Percentiles rank a stretch among this genome's conserved stretches.
These are phyloP conservation scores for Trichoderma sp. DNA, from an alignment of 2,329 filamentous ascomycete species.

Conservation along the genomic window DNA sequence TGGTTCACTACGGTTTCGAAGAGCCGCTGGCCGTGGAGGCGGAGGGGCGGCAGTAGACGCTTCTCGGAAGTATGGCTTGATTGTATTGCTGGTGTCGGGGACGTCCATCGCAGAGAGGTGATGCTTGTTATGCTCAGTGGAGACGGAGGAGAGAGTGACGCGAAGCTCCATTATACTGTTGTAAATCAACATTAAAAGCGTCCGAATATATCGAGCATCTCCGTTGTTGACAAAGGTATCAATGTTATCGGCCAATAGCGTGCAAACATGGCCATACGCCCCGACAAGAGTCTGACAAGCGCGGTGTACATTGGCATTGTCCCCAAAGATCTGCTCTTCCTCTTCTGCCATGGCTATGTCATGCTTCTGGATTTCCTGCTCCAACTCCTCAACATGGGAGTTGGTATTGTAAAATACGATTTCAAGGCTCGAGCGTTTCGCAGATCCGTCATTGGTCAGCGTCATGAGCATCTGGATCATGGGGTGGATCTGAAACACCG, in stretches of 20 bases:
- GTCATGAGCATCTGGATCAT: constrained; percentile 69
- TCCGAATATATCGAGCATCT: constrained; percentile 68
- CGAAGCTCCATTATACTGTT: constrained; percentile 70
- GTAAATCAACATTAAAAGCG: constrained; percentile 65
- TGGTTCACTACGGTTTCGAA: constrained; percentile 43
- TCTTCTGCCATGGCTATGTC: constrained; percentile 53
- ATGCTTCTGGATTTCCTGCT: constrained; percentile 66
- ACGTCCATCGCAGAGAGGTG: constrained; percentile 30
- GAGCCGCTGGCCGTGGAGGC: constrained; percentile 49
- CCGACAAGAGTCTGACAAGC: constrained; percentile 66
- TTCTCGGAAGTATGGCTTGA: constrained; percentile 56
- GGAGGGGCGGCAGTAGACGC: constrained; percentile 54
- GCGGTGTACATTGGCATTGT: constrained; percentile 66
- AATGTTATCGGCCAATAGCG: constrained; percentile 63
- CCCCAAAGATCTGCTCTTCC: constrained; percentile 53
- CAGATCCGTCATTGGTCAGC: constrained; percentile 62
- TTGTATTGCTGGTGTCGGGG: constrained; percentile 49
- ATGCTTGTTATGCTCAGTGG: constrained; percentile 36
- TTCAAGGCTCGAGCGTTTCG: constrained; percentile 66
- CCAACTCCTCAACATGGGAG: constrained; percentile 67
- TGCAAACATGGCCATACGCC: constrained; percentile 68
- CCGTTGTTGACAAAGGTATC: constrained; percentile 67
- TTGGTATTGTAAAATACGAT: constrained; percentile 71
- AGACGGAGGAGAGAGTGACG: constrained; percentile 52
- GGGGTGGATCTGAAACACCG: constrained; percentile 69